Base-by-base conservation (phyloP, 139 green algal species). In the Coelastrella sp. region DNA sequence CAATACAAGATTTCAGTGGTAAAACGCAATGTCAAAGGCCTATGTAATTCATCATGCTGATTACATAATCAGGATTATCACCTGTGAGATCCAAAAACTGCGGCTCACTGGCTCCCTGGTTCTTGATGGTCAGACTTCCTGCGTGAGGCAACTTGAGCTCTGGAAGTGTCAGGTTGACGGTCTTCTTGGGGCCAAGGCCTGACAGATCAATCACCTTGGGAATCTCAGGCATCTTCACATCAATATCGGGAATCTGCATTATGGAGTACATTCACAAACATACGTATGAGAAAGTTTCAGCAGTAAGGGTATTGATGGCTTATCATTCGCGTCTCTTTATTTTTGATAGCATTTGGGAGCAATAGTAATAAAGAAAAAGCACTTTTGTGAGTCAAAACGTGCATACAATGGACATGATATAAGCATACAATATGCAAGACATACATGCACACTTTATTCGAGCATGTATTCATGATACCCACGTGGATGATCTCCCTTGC, bases 131-230 rank as follows among this genome's bases (percentile, higher is more conserved):
- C 25, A 81, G 41, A 30, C 21, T 57, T 32, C 74, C 74, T 34
- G 38, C 32, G 23, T 81, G n/a, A 4, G 74, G 51, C 50, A 81
- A 51, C 74, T 51, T 81, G 7, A 81, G 23, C 50, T 68, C 34
- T 7, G 74, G 74, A 32, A 81, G 74, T 40, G 43, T 81, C 48
- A 81, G 63, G 51, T 81, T 67, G 5, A 69, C 30, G 7, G 17
- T 23, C 45, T 63, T 81, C 51, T 68, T 81, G 23, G 74, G 74
- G 34, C 74, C 74, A 5, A 81, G 74, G 34, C 23, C 51, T 17
- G 34, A 57, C 17, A 81, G 50, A 51, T 81, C 74, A 63, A 81
- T 51, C 34, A 81, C 74, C 51, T 68, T 69, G 50, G 74, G 74
- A 3, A 35, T 21, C 19, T 81, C 21, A 9, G 74, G 74, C 74